Percentiles rank a stretch among this genome's conserved stretches.
Conservation (phyloP, 2,329 filamentous ascomycete species). For the Colletotrichum godetiae region DNA sequence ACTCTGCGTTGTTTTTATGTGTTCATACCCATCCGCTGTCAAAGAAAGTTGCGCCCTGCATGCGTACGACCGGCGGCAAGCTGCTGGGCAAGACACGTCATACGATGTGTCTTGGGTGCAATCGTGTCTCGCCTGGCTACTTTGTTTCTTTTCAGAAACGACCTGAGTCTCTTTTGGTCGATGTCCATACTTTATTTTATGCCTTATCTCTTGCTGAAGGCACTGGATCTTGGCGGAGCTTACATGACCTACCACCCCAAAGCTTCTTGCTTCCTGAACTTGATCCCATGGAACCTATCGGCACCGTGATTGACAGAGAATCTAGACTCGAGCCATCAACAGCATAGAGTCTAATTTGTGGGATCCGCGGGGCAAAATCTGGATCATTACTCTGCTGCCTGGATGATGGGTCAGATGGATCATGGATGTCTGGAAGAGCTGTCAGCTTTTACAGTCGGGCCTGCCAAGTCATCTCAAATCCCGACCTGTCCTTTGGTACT, state of each 20-base stretch:
- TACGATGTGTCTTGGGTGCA: neutral
- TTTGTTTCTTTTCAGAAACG: neutral
- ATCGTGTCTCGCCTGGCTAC: neutral
- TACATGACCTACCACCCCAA: too few species aligned
- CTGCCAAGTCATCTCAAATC: too few species aligned
- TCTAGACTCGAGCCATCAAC: neutral
- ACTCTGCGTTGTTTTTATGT: too few species aligned
- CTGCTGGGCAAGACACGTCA: neutral
- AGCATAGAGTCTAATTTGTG: neutral
- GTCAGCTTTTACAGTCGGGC: too few species aligned
- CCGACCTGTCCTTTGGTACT: too few species aligned
- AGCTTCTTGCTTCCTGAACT: too few species aligned
- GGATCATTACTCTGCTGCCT: neutral
- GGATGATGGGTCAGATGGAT: too few species aligned
- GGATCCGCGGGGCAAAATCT: neutral
- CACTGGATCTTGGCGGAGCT: too few species aligned
- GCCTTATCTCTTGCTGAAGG: neutral
- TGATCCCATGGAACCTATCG: neutral
- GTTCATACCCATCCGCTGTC: too few species aligned
- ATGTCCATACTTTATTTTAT: neutral
- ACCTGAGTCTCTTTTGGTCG: too few species aligned
- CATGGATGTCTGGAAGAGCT: too few species aligned
- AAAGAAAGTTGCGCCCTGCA: neutral
- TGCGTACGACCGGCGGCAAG: neutral
- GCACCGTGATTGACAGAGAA: neutral